These are phyloP conservation scores for Butyriboletus appendiculatus DNA, from an alignment of 1,284 basidiomycete species.

Conservation along the genomic window DNA sequence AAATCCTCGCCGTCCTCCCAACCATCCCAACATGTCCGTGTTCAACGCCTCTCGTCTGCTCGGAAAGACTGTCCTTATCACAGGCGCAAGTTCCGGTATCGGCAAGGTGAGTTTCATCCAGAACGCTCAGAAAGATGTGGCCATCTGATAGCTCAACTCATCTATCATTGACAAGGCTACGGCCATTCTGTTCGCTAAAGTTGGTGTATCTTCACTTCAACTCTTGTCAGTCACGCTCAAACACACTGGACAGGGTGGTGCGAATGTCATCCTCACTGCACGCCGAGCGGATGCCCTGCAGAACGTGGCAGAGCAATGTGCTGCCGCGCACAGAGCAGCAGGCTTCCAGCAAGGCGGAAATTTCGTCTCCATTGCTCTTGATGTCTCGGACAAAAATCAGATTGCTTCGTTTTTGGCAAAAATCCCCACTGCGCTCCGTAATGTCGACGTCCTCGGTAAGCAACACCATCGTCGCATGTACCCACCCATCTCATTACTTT, in stretches of 20 bases:
- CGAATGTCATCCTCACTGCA: slow-evolving; percentile 76
- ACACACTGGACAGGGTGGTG: slow-evolving; percentile 56
- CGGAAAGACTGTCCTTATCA: slow-evolving; percentile 86
- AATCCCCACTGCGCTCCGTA: slow-evolving; percentile 64
- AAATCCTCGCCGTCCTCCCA: not conserved
- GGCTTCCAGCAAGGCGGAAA: slow-evolving; percentile 72
- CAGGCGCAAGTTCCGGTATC: slow-evolving; percentile 84
- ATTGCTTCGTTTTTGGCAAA: slow-evolving; percentile 67
- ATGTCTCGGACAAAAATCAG: slow-evolving; percentile 74
- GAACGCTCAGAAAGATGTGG: not conserved
- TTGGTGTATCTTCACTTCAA: slow-evolving; percentile 28
- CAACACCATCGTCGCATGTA: not conserved
- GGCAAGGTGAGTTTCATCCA: slow-evolving; percentile 54
- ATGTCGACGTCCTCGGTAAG: slow-evolving; percentile 76
- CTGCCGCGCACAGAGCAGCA: slow-evolving; percentile 69
- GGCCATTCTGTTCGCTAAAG: slow-evolving; percentile 83
- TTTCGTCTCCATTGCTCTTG: slow-evolving; percentile 67
- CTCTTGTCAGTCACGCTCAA: not conserved
- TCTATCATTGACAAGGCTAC: slow-evolving; percentile 56
- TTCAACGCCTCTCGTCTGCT: slow-evolving; percentile 77
- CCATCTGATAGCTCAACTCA: not conserved
- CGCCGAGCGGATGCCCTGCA: slow-evolving; percentile 67
- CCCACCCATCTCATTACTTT: not conserved
- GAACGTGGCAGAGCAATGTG: slow-evolving; percentile 64
- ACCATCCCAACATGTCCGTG: slow-evolving; percentile 58